phyloP scores from a whole-genome alignment of 1,284 basidiomycete species.

The Grifola frondosa region DNA sequence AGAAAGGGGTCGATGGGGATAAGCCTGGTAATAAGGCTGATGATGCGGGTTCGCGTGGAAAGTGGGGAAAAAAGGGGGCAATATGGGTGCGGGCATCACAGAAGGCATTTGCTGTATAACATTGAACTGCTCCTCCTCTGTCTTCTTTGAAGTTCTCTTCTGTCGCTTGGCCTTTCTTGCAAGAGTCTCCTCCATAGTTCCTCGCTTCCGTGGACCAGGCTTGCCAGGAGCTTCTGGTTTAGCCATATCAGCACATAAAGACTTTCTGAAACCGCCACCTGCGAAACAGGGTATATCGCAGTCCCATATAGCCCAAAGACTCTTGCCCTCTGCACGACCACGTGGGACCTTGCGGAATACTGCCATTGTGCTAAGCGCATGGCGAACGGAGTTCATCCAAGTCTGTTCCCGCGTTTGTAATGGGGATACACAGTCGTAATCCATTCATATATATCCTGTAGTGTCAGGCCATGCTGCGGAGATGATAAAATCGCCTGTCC shows the following conservation, averaged over 20 bases:
- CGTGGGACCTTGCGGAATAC: conserved; percentile 72
- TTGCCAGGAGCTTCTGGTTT: conserved; percentile 37
- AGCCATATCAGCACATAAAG: conserved; percentile 64
- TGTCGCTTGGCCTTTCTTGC: conserved; percentile 47
- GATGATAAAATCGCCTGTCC: conserved; percentile 92
- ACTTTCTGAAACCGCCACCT: conserved; percentile 68
- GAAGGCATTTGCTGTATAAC: conserved; percentile 19
- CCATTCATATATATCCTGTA: conserved; percentile 96
- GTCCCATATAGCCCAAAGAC: conserved; percentile 76
- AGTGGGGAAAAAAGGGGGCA: conserved; percentile 53
- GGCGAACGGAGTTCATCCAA: conserved; percentile 92
- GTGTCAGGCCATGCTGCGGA: conserved; percentile 78
- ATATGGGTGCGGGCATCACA: conserved; percentile 35
- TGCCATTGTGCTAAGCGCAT: conserved; percentile 82
- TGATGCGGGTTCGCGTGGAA: conserved; percentile 61
- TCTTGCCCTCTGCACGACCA: conserved; percentile 66
- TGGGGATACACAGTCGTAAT: conserved; percentile 93
- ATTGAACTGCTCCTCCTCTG: conserved; percentile 11
- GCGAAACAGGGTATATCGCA: conserved; percentile 70
- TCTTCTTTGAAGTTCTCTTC: conserved; percentile 43
- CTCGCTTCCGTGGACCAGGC: conserved; percentile 22
- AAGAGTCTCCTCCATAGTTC: conserved; percentile 15
- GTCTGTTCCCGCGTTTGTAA: conserved; percentile 94
- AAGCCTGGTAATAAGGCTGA: conserved; percentile 67
- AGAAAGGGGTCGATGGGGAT: conserved; percentile 35